These are phyloP conservation scores for Termitomyces sp. DNA, from an alignment of 768 basidiomycete species.

Conservation along the genomic window DNA sequence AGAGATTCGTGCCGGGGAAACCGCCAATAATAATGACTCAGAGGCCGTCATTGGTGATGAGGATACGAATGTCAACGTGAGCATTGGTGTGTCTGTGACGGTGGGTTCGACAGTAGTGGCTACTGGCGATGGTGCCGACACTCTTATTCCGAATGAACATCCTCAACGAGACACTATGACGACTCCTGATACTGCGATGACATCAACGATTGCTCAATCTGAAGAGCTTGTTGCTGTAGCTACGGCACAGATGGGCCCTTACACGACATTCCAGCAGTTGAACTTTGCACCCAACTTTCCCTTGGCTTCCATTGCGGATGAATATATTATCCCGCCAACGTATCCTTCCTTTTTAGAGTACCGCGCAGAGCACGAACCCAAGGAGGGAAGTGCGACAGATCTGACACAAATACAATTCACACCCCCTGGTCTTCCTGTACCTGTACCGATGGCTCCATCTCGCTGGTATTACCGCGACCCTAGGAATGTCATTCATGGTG, in stretches of 20 bases:
- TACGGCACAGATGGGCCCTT: slow-evolving; percentile 74
- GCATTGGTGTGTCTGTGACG: slow-evolving; percentile 58
- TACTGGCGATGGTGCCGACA: slow-evolving; percentile 32
- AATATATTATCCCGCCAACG: slow-evolving; percentile 89
- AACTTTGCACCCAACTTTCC: slow-evolving; percentile 85
- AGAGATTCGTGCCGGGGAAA: slow-evolving; percentile 58
- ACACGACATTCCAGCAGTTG: slow-evolving; percentile 91
- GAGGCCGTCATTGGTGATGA: slow-evolving; percentile 47
- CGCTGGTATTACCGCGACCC: slow-evolving; percentile 87
- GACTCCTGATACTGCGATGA: slow-evolving; percentile 32
- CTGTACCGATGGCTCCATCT: slow-evolving; percentile 62
- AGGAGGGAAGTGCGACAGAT: slow-evolving; percentile 44
- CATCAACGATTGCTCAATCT: slow-evolving; percentile 41
- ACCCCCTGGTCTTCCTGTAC: slow-evolving; percentile 78
- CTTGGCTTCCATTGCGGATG: slow-evolving; percentile 84
- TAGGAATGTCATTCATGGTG: slow-evolving; percentile 76
- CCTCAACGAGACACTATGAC: slow-evolving; percentile 31
- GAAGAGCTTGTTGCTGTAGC: slow-evolving; percentile 72
- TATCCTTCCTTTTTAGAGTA: slow-evolving; percentile 79
- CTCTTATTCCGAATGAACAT: slow-evolving; percentile 42
- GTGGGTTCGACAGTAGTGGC: slow-evolving; percentile 35
- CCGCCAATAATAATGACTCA: slow-evolving; percentile 40
- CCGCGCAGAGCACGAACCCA: slow-evolving; percentile 61
- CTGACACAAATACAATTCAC: slow-evolving; percentile 67
- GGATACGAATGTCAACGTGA: slow-evolving; percentile 58